Evolutionary conservation across 1,139 yeast genomes (phyloP).

Genomic region (Sugiyamaella pinicola): DNA sequence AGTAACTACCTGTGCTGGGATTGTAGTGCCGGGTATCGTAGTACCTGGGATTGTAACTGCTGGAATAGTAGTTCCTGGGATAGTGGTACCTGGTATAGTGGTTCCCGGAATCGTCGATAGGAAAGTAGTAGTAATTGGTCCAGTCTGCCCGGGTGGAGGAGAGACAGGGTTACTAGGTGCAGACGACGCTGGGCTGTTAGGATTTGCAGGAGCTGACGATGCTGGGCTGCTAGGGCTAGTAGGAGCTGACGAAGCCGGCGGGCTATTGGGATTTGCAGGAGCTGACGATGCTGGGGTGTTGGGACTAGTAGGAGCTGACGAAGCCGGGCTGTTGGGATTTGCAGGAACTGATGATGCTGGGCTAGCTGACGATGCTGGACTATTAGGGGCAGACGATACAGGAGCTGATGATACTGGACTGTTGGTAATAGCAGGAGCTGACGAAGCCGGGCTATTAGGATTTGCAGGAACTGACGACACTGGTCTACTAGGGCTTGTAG

Average conservation of each 20-base stretch:
- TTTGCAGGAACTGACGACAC: background rate
- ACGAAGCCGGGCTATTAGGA: background rate
- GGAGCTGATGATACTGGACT: background rate
- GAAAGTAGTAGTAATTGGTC: conserved; percentile 19
- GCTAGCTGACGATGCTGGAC: conserved; percentile 16
- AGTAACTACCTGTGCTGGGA: conserved; percentile 17
- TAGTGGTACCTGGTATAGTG: conserved; percentile 29
- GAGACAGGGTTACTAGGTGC: background rate
- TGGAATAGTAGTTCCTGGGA: conserved; percentile 28
- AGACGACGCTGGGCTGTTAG: background rate
- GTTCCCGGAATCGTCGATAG: conserved; percentile 28
- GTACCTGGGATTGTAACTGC: conserved; percentile 22
- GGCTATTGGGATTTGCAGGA: background rate
- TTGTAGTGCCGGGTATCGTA: conserved; percentile 20
- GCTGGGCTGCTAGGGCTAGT: background rate
- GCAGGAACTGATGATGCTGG: conserved; percentile 5
- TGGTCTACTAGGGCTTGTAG: conserved; percentile 5
- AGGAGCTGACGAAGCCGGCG: background rate
- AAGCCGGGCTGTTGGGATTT: background rate
- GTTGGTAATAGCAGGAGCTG: background rate
- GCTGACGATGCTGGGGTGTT: conserved; percentile 1
- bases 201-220: background rate
- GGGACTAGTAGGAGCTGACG: conserved; percentile 17
- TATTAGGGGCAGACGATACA: conserved; percentile 26
- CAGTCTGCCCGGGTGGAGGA: conserved; percentile 17